A percentile compares a stretch with the other conserved stretches of the same genome.
phyloP scores from a whole-genome alignment of 83 land plant genomes.

The Picea abies region DNA sequence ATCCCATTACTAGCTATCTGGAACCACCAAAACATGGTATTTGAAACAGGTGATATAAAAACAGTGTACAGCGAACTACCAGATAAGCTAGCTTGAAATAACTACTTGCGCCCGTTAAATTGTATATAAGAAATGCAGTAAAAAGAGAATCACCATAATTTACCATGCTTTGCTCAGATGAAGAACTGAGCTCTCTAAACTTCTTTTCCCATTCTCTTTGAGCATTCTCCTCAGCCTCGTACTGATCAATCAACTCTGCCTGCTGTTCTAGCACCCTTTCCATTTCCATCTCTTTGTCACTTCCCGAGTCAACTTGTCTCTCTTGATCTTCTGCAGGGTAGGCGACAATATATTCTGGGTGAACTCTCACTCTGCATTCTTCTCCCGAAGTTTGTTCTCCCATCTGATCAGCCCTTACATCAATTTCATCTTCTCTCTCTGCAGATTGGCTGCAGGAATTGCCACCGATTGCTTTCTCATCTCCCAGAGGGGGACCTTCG shows the following conservation, averaged over 20 bases:
- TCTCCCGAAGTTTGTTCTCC: conserved; percentile 12
- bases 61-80: neutral
- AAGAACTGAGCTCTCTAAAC: conserved; percentile 26
- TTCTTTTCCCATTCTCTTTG: conserved; percentile 75
- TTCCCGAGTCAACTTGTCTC: conserved; percentile 6
- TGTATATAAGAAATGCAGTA: neutral
- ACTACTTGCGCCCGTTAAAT: neutral
- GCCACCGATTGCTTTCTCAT: neutral
- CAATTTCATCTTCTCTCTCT: neutral
- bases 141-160: neutral
- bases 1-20: neutral
- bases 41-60: neutral
- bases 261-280: conserved; percentile 45
- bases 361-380: neutral
- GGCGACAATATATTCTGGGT: conserved; percentile 6
- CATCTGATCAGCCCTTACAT: neutral
- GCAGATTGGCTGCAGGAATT: neutral
- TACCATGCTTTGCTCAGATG: conserved; percentile 6
- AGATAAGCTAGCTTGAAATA: neutral
- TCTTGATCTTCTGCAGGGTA: conserved; percentile 16
- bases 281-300: conserved; percentile 42
- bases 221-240: conserved; percentile 56
- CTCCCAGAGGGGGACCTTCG: neutral
- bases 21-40: neutral
- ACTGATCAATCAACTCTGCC: conserved; percentile 45